Conservation (phyloP, 2,329 filamentous ascomycete genomes). For the Biscogniauxia sp. region DNA sequence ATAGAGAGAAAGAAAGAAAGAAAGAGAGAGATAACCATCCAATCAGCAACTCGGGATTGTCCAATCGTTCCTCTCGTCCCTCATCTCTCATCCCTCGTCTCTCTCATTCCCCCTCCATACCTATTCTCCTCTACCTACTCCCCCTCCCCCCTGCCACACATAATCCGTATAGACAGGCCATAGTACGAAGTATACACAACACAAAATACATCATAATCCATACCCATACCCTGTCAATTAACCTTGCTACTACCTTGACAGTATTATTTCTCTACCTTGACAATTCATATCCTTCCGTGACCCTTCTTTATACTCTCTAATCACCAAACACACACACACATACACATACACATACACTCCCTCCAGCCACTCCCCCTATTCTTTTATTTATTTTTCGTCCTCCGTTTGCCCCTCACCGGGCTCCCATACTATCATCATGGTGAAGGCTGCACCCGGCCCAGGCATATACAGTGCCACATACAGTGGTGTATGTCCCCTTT, state of each 20-base stretch:
- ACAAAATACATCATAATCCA: too few species aligned
- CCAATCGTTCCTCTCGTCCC: background rate
- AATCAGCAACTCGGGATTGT: conserved; percentile 4
- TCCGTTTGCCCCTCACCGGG: conserved; percentile 6
- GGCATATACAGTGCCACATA: conserved; percentile 68
- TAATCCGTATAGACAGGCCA: too few species aligned
- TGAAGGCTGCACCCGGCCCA: conserved; percentile 41
- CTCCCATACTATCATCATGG: conserved; percentile 40
- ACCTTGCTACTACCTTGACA: too few species aligned
- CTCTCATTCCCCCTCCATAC: background rate
- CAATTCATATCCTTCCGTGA: too few species aligned
- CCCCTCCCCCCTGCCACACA: background rate
- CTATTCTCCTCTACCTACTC: background rate
- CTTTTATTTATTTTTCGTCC: background rate
- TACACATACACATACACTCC: too few species aligned
- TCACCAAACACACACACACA: too few species aligned
- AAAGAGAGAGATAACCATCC: background rate
- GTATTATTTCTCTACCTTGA: too few species aligned
- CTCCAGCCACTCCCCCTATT: too few species aligned
- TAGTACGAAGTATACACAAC: too few species aligned
- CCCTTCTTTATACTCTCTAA: too few species aligned
- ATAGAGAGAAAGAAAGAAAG: background rate
- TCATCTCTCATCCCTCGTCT: background rate
- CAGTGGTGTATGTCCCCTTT: conserved; percentile 56
- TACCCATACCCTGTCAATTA: too few species aligned